These are phyloP conservation scores for Saxophila tyrrhenica DNA, from an alignment of 495 filamentous ascomycete genomes.

Conservation along the genomic window DNA sequence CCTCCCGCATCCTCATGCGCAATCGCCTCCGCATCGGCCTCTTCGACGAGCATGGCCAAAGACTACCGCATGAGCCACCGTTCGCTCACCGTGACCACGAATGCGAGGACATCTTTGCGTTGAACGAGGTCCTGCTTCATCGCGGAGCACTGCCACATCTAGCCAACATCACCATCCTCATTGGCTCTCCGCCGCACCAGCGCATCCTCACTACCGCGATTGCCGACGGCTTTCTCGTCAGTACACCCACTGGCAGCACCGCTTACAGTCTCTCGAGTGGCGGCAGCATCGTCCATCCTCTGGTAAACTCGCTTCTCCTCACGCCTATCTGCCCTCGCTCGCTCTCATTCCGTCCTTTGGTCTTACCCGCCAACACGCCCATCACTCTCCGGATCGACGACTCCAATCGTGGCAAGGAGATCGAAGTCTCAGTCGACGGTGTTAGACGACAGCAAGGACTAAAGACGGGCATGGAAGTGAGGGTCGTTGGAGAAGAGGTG, in stretches of 20 bases:
- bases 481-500: slow-evolving; percentile 71
- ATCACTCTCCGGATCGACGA: slow-evolving; percentile 71
- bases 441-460: slow-evolving; percentile 59
- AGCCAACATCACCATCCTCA: slow-evolving; percentile 75
- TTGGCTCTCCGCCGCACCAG: slow-evolving; percentile 43
- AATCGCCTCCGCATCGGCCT: slow-evolving; percentile 76
- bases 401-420: slow-evolving; percentile 69
- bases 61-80: slow-evolving; percentile 21
- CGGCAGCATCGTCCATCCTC: slow-evolving; percentile 88
- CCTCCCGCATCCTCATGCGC: slow-evolving; percentile 69
- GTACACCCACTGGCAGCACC: slow-evolving; percentile 86
- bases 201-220: slow-evolving; percentile 85
- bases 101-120: slow-evolving; percentile 58
- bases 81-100: slow-evolving; percentile 4
- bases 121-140: slow-evolving; percentile 93
- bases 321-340: slow-evolving; percentile 91
- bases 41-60: slow-evolving; percentile 39
- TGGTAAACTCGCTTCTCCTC: slow-evolving; percentile 75
- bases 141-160: slow-evolving; percentile 82
- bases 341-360: slow-evolving; percentile 81
- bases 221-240: slow-evolving; percentile 88
- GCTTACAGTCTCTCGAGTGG: slow-evolving; percentile 88
- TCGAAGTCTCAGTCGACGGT: slow-evolving; percentile 84
- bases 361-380: slow-evolving; percentile 75
- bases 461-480: slow-evolving; percentile 72